Evolutionary conservation across 139 green algal genomes (phyloP).

Genomic region (Tetraselmis chui): DNA sequence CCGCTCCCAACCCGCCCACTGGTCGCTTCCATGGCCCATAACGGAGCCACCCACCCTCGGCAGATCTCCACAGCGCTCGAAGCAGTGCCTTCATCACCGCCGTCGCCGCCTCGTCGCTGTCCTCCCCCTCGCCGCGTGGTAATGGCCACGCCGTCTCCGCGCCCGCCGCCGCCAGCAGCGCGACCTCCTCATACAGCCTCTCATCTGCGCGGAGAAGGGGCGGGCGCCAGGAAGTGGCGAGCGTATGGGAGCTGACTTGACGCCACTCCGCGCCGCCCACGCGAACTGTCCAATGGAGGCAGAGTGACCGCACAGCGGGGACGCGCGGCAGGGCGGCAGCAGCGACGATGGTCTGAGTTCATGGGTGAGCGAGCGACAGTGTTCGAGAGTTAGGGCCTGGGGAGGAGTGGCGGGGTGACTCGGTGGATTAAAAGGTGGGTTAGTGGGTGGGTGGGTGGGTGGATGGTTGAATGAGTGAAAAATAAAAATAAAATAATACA

Average conservation of each 20-base stretch:
- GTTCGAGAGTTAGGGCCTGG: background rate
- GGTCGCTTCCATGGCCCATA: background rate
- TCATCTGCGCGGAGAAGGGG: background rate
- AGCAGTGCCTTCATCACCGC: background rate
- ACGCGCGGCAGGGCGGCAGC: background rate
- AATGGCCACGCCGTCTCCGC: background rate
- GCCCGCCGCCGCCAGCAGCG: background rate
- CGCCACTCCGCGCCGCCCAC: background rate
- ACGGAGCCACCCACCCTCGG: background rate
- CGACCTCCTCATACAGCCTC: background rate
- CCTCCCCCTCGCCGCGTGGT: background rate
- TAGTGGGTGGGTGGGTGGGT: too few species aligned
- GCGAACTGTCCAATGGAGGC: background rate
- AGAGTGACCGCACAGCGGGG: background rate
- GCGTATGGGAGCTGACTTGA: background rate
- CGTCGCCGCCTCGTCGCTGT: background rate
- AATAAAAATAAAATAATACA: background rate
- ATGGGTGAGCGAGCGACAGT: too few species aligned
- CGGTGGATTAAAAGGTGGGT: too few species aligned
- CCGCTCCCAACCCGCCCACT: background rate
- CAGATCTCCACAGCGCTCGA: background rate
- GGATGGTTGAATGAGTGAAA: background rate
- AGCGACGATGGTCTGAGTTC: background rate
- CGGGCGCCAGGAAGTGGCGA: background rate
- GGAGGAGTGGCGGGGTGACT: too few species aligned